Conservation (phyloP, 345 rosid species). For the Erysimum cheiranthoides region DNA sequence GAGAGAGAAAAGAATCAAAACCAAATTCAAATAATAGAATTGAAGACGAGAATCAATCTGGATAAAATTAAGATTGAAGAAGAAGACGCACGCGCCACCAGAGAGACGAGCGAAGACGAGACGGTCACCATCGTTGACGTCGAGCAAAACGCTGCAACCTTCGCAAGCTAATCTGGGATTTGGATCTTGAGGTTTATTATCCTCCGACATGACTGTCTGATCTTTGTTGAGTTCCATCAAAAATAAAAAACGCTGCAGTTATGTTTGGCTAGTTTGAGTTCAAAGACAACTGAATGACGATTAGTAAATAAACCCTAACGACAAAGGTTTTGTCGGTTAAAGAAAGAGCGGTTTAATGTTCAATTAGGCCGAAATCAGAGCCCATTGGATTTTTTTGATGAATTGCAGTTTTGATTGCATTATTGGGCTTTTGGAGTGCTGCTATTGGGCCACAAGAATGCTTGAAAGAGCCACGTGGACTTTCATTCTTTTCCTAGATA, state of each 20-base stretch:
- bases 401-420: not conserved
- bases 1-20: not conserved
- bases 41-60: not conserved
- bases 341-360: slow-evolving; percentile 24
- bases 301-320: slow-evolving; percentile 34
- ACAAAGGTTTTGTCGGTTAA: slow-evolving; percentile 26
- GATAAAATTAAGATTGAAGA: not conserved
- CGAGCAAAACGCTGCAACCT: slow-evolving; percentile 94
- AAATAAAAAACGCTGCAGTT: not conserved
- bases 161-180: slow-evolving; percentile 76
- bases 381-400: slow-evolving; percentile 19
- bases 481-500: not conserved
- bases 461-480: not conserved
- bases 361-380: not conserved
- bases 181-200: slow-evolving; percentile 32
- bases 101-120: slow-evolving; percentile 92
- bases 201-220: slow-evolving; percentile 33
- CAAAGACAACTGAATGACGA: not conserved
- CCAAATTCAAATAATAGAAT: not conserved
- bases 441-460: not conserved
- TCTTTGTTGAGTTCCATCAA: slow-evolving; percentile 33
- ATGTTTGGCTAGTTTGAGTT: slow-evolving; percentile 6
- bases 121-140: slow-evolving; percentile 95
- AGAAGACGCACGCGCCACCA: slow-evolving; percentile 68
- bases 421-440: not conserved